Base-by-base conservation (phyloP, 345 rosid genomes). In the Pistacia integerrima region DNA sequence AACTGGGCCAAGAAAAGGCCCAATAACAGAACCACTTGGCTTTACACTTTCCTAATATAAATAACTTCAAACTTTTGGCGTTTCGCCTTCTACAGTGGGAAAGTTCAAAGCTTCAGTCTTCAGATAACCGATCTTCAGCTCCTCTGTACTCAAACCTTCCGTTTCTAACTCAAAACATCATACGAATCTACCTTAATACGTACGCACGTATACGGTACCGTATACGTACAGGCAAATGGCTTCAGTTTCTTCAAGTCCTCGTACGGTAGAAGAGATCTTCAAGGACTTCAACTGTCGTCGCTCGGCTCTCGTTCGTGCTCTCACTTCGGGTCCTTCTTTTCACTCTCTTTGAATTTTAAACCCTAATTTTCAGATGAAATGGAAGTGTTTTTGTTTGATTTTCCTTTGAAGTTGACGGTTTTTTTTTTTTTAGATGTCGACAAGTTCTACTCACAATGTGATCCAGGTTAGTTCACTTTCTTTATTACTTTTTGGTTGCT, bases 251-350 rank as follows among this genome's bases (percentile, higher is more conserved):
- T 84, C 92, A 33, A 88, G 84, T 82, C 94, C 93, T 78, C 88
- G 94, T 56, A 80, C 90, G 38, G 92, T 93, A 12, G 96, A 93
- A 86, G 97, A 86, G 84, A 93, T 93, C 89, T 86, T 90, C 79
- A 91, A 90, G 52, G 97, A 93, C 80, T 90, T 80, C 75, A 59
- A 6, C 71, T 80, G 81, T 64, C 89, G 87, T 49, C 85, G 86
- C 67, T 46, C 78, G 16, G 89, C 74, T 48, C 83, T 85, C 33
- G 67, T 79, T 57, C 85, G 88, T 46, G 87, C 88, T 79, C 85
- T 86, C 73, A 79, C 85, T 48, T 69, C n/a, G 59, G 86, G 88
- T 86, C 35, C 14, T 13, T 35, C 33, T 49, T 61, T 12, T 51
- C 64, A 41, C 64, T 68, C 49, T 51, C 67, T 46, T 20, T 57